A percentile compares a stretch with the other conserved stretches of the same genome.
Conservation (phyloP, 1,139 yeast species). For the Lodderomyces elongisporus region DNA sequence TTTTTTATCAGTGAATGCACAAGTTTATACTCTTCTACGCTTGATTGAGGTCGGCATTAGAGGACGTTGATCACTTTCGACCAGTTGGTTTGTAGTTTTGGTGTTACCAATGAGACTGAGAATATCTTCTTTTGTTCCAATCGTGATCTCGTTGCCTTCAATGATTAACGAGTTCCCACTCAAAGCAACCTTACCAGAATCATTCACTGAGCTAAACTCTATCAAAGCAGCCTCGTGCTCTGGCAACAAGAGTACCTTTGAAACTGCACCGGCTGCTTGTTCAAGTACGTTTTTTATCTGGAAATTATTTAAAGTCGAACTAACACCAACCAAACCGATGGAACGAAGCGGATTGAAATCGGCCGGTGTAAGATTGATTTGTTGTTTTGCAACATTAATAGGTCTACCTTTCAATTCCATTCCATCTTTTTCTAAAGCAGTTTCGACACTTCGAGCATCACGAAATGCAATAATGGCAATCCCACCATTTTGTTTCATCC, state of each 20-base stretch:
- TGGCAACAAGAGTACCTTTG: constrained; percentile 43
- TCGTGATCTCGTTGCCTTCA: constrained; percentile 6
- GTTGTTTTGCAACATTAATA: constrained; percentile 36
- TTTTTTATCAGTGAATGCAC: too few relatives aligned
- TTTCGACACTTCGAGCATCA: constrained; percentile 31
- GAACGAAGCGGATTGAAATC: constrained; percentile 28
- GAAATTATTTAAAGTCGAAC: constrained; percentile 40
- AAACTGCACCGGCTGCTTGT: constrained; percentile 31
- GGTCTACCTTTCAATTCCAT: constrained; percentile 34
- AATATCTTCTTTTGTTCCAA: constrained; percentile 6
- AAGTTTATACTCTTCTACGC: constrained; percentile 7
- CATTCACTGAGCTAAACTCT: constrained; percentile 40
- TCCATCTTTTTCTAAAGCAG: constrained; percentile 37
- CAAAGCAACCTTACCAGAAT: constrained; percentile 57
- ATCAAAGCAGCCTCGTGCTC: constrained; percentile 49
- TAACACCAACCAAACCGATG: constrained; percentile 42
- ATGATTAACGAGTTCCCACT: constrained; percentile 6
- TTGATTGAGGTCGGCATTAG: constrained; percentile 9
- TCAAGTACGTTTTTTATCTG: constrained; percentile 34
- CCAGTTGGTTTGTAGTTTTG: not conserved
- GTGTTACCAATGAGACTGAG: too few relatives aligned
- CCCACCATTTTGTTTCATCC: constrained; percentile 41
- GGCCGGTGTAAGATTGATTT: constrained; percentile 10
- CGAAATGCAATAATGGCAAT: constrained; percentile 52
- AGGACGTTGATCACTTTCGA: not conserved